Evolutionary conservation across 805 yeast genomes (phyloP), one percentile per base, ranked within the genome.

Genomic region (Barnettozyma pratensis): DNA sequence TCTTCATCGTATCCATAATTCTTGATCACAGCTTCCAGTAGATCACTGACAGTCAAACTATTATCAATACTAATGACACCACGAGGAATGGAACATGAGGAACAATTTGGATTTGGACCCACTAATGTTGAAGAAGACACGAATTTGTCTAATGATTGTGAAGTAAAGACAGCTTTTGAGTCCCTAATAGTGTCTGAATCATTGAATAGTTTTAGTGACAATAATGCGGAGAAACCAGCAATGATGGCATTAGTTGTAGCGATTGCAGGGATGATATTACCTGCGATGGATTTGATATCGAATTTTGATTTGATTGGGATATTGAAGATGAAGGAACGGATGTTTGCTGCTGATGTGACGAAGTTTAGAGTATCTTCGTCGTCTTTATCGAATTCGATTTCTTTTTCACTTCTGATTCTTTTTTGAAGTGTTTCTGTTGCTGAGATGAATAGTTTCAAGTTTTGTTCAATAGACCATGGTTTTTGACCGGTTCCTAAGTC

Each of bases 231-330:
- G 55, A 89, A 77, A 0, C 99, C 99, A 0, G 97, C 90, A 57
- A 94, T 83, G 11, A 94, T 84, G 1, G 99, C 98, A 65, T 94
- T 94, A 4, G 97, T 92, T 2, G 99, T 94, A 6, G 99, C 98
- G 57, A 95, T 91, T 0, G 99, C 99, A 0, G 99, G 99, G 38
- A 94, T 94, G 58, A 94, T 94, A 65, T 92, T 94, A 6, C 99
- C 99, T 0, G 99, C 99, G 54, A 92, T 90, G 60, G 87, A 95
- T 64, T 94, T 94, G 52, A 87, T 79, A 51, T 89, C 96, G 62
- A 95, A 94, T 51, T 87, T 83, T 4, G 94, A 75, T 61, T 85
- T 84, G 45, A 72, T 56, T 34, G 82, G 86, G 48, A 91, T 90
- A 27, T 74, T 71, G 61, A 91, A 92, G 3, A 87, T 75, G 43